A percentile compares a stretch with the other conserved stretches of the same genome.
Evolutionary conservation across 2,329 filamentous ascomycete species (phyloP).

Genomic region (Penicillium sp.): DNA sequence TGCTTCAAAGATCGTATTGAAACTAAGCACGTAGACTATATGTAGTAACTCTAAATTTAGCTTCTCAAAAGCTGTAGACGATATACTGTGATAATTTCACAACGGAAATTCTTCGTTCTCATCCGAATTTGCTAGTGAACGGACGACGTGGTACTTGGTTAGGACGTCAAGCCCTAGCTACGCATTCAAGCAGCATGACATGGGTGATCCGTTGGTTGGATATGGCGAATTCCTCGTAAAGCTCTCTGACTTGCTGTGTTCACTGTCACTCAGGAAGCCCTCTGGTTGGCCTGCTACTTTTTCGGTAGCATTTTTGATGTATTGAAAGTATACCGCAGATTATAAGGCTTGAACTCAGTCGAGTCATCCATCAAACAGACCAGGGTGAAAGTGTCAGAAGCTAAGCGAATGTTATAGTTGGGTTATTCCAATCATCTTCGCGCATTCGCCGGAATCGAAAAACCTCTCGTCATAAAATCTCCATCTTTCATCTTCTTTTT

Average conservation of each 20-base stretch:
- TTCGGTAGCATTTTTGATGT: background rate
- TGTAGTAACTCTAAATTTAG: background rate
- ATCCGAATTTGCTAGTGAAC: background rate
- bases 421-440: conserved; percentile 26
- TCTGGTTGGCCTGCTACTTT: background rate
- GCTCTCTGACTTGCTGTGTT: background rate
- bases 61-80: background rate
- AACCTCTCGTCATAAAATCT: conserved; percentile 60
- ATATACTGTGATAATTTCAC: background rate
- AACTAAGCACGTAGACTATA: too few species aligned
- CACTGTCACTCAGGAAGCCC: background rate
- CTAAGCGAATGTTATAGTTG: background rate
- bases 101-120: background rate
- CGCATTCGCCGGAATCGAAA: conserved; percentile 46
- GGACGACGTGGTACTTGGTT: background rate
- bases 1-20: background rate
- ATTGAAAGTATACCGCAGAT: too few species aligned
- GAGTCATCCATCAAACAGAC: background rate
- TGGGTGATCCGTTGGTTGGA: background rate
- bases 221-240: background rate
- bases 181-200: background rate
- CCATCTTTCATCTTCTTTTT: conserved; percentile 40
- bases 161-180: background rate
- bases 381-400: background rate
- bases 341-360: background rate